Evolutionary conservation across 768 basidiomycete genomes (phyloP).

Genomic region (Mycena chlorophos): DNA sequence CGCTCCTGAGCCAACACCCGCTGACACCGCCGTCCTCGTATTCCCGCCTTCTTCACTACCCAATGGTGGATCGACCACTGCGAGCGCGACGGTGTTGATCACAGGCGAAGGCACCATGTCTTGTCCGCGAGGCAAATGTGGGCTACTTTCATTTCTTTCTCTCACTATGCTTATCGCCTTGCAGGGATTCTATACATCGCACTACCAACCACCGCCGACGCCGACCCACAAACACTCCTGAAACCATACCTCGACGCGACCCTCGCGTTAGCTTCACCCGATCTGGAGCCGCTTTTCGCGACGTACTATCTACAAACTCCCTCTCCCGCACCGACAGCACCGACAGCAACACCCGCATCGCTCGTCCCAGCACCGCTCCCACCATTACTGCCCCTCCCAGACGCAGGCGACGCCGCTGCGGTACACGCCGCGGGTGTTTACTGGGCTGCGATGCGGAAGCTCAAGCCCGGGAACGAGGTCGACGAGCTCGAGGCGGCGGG

Average conservation of each 20-base stretch:
- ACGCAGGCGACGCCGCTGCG: constrained; percentile 58
- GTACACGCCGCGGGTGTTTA: constrained; percentile 58
- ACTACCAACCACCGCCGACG: constrained; percentile 36
- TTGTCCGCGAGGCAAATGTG: constrained; percentile 73
- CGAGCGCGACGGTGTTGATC: constrained; percentile 61
- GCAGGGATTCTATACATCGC: constrained; percentile 63
- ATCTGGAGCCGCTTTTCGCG: constrained; percentile 48
- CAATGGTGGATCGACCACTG: constrained; percentile 45
- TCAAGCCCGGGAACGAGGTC: constrained; percentile 27
- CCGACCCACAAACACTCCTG: constrained; percentile 41
- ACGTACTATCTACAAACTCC: constrained; percentile 55
- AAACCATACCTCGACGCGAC: constrained; percentile 59
- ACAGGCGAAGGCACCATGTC: constrained; percentile 75
- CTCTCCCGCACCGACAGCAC: background rate
- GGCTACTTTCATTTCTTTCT: constrained; percentile 27
- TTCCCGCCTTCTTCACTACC: constrained; percentile 69
- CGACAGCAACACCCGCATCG: constrained; percentile 8
- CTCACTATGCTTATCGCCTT: constrained; percentile 14
- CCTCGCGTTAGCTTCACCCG: constrained; percentile 34
- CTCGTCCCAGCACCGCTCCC: constrained; percentile 34
- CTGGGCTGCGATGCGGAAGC: constrained; percentile 40
- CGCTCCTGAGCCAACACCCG: constrained; percentile 24
- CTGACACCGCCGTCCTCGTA: constrained; percentile 70
- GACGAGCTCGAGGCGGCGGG: no score
- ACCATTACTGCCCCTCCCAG: constrained; percentile 41